Evolutionary conservation across 768 basidiomycete species (phyloP), one percentile per base, ranked within the genome.

Genomic region (Tylopilus subfusipes): DNA sequence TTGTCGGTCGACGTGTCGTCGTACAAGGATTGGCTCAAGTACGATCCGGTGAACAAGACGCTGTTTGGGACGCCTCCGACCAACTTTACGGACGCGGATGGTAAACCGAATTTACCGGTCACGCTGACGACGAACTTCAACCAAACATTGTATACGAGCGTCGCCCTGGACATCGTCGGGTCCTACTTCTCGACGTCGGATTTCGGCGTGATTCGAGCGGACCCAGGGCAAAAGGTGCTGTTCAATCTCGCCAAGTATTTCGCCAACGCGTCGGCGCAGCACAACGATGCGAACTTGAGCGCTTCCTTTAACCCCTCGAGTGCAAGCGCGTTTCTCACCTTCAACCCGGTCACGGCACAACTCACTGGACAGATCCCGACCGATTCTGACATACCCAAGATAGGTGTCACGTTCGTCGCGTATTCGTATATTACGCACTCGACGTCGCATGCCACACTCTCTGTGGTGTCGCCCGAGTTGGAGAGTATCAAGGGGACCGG

Each of bases 401-500:
- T 84, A 38, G 68, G 71, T 2, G 72, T 83, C 46, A 81, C 80
- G 4, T 86, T 90, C 59, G 82, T 83, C 8, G 89, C 87, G 3
- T 88, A 83, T 68, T 87, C 85, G 30, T 73, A 66, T 34, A 51
- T 78, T 19, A 88, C 84, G 2, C 88, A 84, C 59, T 85, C 88
- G 16, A 87, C 82, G 2, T 90, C 88, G 19, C 86, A 88, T 61
- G 76, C 85, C 2, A 78, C 59, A 51, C 74, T 90, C 18, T 68
- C 76, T 1, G 72, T 90, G 29, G 77, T 50, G 67, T 84, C 52
- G 66, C 77, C 40, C 59, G 74, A 31, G 51, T 66, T 42, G 68
- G 74, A 54, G 69, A 72, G 58, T 69, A 69, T 79, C 57, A 73
- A 76, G 34, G 59, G 60, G 9, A 48, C 43, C 24, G 58, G 59